Evolutionary conservation across 1,284 basidiomycete genomes (phyloP).

Genomic region (Cryptococcus sp.): DNA sequence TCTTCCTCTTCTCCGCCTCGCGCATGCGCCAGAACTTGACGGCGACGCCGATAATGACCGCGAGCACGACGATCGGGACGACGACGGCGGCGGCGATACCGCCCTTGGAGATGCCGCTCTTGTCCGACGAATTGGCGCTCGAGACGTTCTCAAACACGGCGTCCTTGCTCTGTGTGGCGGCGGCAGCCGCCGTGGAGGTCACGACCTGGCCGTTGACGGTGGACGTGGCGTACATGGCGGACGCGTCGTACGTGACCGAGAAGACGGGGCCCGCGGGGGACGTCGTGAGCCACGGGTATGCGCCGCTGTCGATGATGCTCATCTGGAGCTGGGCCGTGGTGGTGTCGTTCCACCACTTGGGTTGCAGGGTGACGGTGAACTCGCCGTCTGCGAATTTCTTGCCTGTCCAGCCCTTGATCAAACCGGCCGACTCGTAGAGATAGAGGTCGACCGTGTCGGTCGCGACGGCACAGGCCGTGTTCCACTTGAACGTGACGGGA

Average conservation of each 20-base stretch:
- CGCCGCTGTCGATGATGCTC: conserved; percentile 60
- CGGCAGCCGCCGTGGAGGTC: conserved; percentile 36
- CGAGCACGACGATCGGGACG: conserved; percentile 61
- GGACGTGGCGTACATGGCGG: conserved; percentile 41
- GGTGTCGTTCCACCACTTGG: conserved; percentile 75
- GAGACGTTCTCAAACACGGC: conserved; percentile 46
- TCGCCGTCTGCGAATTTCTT: conserved; percentile 60
- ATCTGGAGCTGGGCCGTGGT: conserved; percentile 60
- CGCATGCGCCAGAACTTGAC: conserved; percentile 59
- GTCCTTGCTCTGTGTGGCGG: conserved; percentile 52
- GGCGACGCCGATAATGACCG: conserved; percentile 53
- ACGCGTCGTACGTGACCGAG: conserved; percentile 48
- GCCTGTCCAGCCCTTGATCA: conserved; percentile 63
- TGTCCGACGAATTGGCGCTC: conserved; percentile 38
- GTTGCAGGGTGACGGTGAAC: conserved; percentile 58
- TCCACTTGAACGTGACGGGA: conserved; percentile 67
- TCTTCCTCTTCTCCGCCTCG: conserved; percentile 60
- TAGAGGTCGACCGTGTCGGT: conserved; percentile 66
- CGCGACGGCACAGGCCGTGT: conserved; percentile 57
- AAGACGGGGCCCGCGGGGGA: conserved; percentile 70
- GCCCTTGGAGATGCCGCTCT: conserved; percentile 57
- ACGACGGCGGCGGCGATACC: conserved; percentile 73
- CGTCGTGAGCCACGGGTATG: conserved; percentile 57
- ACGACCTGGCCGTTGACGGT: conserved; percentile 29
- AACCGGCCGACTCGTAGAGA: conserved; percentile 58